These are phyloP conservation scores for Penicillium malachiteum DNA, from an alignment of 495 filamentous ascomycete species.

Conservation along the genomic window DNA sequence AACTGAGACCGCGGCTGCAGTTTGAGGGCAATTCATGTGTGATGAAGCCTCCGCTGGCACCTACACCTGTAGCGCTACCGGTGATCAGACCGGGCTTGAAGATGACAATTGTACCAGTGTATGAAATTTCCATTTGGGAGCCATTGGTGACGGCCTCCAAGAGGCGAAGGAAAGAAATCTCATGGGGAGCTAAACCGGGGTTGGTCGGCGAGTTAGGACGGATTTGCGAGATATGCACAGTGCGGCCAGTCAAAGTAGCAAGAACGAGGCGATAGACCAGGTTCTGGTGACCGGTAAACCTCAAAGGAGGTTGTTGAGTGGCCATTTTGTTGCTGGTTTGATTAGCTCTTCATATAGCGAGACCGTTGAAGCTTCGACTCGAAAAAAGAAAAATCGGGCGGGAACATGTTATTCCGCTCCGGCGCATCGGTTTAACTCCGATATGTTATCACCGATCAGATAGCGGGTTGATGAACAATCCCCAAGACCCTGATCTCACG, in stretches of 20 bases:
- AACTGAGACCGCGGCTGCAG: conserved; percentile 80
- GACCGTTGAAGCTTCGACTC: conserved; percentile 15
- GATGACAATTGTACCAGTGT: conserved; percentile 87
- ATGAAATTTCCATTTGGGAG: conserved; percentile 87
- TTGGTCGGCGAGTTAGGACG: conserved; percentile 77
- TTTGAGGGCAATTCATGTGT: conserved; percentile 72
- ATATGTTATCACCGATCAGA: conserved; percentile 28
- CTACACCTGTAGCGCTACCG: conserved; percentile 66
- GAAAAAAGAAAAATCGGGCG: conserved; percentile 37
- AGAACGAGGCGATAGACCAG: conserved; percentile 85
- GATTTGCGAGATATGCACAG: conserved; percentile 90
- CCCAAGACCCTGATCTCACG: conserved; percentile 6
- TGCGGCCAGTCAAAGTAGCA: conserved; percentile 83
- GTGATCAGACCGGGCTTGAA: conserved; percentile 92
- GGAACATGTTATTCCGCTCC: conserved; percentile 25
- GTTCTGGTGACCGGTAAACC: conserved; percentile 78
- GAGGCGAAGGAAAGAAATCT: conserved; percentile 93
- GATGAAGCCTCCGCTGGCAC: conserved; percentile 69
- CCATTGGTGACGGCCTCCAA: conserved; percentile 96
- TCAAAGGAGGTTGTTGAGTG: conserved; percentile 51
- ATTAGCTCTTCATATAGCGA: conserved; percentile 10
- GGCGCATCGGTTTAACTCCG: conserved; percentile 26
- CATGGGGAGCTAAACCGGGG: conserved; percentile 86
- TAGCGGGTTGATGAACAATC: conserved; percentile 3
- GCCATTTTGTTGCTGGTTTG: conserved; percentile 36